Conservation (phyloP, 2,329 filamentous ascomycete species). For the Trichoderma sp. region DNA sequence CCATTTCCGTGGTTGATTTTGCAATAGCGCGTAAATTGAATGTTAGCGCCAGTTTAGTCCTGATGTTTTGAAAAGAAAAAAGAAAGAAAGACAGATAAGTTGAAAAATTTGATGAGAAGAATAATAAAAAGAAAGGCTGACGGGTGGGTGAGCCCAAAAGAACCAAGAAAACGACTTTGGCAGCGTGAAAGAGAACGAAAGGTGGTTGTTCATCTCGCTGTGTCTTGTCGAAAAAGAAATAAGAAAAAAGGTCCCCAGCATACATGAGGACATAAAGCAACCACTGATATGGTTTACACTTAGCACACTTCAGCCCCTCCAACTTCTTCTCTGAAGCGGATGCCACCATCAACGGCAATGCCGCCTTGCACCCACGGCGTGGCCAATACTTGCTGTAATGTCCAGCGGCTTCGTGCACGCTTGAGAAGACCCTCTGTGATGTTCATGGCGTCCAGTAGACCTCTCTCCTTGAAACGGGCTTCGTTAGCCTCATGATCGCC, state of each 20-base stretch:
- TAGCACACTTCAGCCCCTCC: constrained; percentile 51
- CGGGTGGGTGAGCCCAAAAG: background rate
- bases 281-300: background rate
- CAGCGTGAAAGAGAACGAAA: background rate
- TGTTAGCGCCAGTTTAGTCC: background rate
- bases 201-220: too few species aligned
- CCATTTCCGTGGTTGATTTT: constrained; percentile 9
- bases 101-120: background rate
- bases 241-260: background rate
- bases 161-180: background rate
- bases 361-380: constrained; percentile 74
- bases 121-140: background rate
- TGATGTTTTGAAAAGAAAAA: background rate
- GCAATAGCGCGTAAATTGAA: constrained; percentile 6
- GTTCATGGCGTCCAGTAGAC: constrained; percentile 70
- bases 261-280: background rate
- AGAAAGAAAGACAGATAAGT: background rate
- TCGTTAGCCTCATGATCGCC: constrained; percentile 76
- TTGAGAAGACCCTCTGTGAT: constrained; percentile 83
- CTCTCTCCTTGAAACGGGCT: constrained; percentile 59
- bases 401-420: constrained; percentile 75
- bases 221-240: background rate
- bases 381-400: constrained; percentile 68
- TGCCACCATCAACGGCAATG: constrained; percentile 63
- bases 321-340: constrained; percentile 58